A percentile compares a stretch with the other conserved stretches of the same genome.
Conservation (phyloP, 257 asterid genomes). For the Solanum gandarillasii region DNA sequence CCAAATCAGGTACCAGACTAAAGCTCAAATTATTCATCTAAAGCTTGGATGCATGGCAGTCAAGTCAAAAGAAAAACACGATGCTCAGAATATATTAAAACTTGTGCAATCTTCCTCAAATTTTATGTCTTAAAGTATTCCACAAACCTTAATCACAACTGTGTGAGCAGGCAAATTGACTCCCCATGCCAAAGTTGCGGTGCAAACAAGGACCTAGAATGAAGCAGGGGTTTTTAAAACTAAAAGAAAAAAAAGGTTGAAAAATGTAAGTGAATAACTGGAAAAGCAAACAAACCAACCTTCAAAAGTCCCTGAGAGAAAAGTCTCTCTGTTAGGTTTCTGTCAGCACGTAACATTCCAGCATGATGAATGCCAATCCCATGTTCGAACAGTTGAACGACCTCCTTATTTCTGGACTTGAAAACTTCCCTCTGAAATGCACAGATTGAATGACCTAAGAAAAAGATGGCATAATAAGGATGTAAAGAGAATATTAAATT, state of each 20-base stretch:
- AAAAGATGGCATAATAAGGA: slow-evolving; percentile 3
- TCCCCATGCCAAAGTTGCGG: slow-evolving; percentile 99
- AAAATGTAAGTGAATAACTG: neutral
- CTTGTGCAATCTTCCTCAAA: neutral
- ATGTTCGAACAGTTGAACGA: slow-evolving; percentile 71
- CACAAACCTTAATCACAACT: slow-evolving; percentile 94
- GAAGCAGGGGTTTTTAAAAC: slow-evolving; percentile 6
- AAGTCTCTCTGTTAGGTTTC: slow-evolving; percentile 90
- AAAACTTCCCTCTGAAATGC: slow-evolving; percentile 72
- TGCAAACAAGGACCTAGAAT: slow-evolving; percentile 89
- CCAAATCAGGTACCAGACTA: neutral
- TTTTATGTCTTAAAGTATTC: neutral
- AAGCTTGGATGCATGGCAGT: neutral
- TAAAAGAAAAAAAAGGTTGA: slow-evolving; percentile 1
- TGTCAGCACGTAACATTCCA: slow-evolving; percentile 93
- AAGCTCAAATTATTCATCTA: neutral
- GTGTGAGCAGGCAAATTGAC: slow-evolving; percentile 99
- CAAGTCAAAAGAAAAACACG: neutral
- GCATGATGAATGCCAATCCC: slow-evolving; percentile 98
- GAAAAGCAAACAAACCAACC: slow-evolving; percentile 24
- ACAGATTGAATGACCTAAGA: slow-evolving; percentile 9
- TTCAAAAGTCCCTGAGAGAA: slow-evolving; percentile 89
- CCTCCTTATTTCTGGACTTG: slow-evolving; percentile 90
- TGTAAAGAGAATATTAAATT: neutral
- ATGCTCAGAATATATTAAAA: neutral